A percentile compares a stretch with the other conserved stretches of the same genome.
Evolutionary conservation across 139 green algal genomes (phyloP).

Genomic region (Tetradesmus obliquus): DNA sequence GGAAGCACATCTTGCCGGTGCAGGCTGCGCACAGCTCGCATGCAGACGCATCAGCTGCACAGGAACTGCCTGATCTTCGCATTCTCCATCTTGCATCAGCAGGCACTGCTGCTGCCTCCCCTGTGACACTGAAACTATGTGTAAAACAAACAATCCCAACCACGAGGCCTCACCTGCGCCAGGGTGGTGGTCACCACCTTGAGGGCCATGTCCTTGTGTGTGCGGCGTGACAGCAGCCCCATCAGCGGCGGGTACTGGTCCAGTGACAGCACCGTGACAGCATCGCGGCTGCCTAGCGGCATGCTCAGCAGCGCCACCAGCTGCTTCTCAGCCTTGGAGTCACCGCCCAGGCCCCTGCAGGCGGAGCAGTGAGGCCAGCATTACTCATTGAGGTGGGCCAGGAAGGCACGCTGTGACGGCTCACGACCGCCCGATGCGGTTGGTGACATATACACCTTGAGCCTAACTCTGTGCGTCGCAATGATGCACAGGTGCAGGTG

Average conservation of each 20-base stretch:
- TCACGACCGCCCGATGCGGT: too few species aligned
- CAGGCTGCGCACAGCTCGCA: too few species aligned
- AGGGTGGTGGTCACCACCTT: constrained; percentile 66
- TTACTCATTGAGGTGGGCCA: background rate
- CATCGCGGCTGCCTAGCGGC: constrained; percentile 81
- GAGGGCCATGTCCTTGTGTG: constrained; percentile 83
- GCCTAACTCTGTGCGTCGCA: too few species aligned
- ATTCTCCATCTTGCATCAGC: too few species aligned
- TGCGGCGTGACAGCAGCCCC: constrained; percentile 75
- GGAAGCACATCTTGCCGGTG: too few species aligned
- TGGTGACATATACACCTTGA: too few species aligned
- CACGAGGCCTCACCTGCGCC: constrained; percentile 33
- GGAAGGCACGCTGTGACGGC: background rate
- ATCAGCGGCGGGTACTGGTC: constrained; percentile 86
- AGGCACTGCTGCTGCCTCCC: too few species aligned
- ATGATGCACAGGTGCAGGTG: too few species aligned
- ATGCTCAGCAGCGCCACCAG: constrained; percentile 85
- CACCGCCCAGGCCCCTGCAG: constrained; percentile 56
- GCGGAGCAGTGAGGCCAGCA: background rate
- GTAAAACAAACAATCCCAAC: background rate
- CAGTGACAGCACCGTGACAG: constrained; percentile 84
- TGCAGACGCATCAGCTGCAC: too few species aligned
- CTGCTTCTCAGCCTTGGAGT: constrained; percentile 78
- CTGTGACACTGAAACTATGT: too few species aligned
- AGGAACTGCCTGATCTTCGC: too few species aligned